phyloP scores from a whole-genome alignment of 495 filamentous ascomycete genomes.

The Hypoxylon lienhwacheense region DNA sequence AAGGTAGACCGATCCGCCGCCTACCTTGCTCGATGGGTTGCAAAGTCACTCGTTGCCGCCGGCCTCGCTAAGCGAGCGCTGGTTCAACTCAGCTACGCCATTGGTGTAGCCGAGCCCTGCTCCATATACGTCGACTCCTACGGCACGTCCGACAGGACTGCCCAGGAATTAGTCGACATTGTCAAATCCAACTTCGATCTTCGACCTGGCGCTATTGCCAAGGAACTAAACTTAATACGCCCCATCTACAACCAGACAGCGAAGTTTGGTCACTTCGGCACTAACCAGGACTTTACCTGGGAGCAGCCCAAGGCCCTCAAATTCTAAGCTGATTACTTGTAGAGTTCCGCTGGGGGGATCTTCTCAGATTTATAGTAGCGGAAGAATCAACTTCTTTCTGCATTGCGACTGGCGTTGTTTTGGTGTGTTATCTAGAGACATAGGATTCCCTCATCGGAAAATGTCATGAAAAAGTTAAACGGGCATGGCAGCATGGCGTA shows the following conservation, averaged over 20 bases:
- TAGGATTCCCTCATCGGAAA: conserved; percentile 45
- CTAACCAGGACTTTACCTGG: conserved; percentile 96
- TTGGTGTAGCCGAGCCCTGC: conserved; percentile 95
- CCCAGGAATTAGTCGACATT: conserved; percentile 85
- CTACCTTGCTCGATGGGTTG: conserved; percentile 97
- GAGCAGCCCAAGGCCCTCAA: conserved; percentile 95
- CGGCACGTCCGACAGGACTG: conserved; percentile 72
- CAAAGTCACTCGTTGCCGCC: conserved; percentile 92
- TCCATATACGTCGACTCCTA: conserved; percentile 87
- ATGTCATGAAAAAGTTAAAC: conserved; percentile 40
- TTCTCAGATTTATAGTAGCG: conserved; percentile 40
- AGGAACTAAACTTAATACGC: conserved; percentile 90
- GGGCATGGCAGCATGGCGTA: conserved; percentile 44
- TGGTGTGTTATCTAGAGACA: conserved; percentile 42
- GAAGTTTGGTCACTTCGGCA: conserved; percentile 98
- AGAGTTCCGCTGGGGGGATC: conserved; percentile 37
- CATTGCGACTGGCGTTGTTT: conserved; percentile 45
- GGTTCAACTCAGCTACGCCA: conserved; percentile 98
- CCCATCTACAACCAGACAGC: conserved; percentile 98
- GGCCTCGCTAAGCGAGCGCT: conserved; percentile 86
- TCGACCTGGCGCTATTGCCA: conserved; percentile 96
- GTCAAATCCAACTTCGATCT: conserved; percentile 96
- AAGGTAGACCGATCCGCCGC: conserved; percentile 99
- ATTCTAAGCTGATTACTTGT: conserved; percentile 60
- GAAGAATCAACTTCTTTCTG: conserved; percentile 52